Evolutionary conservation across 2,329 filamentous ascomycete species (phyloP).

Genomic region (Chaetothyriales sp.): DNA sequence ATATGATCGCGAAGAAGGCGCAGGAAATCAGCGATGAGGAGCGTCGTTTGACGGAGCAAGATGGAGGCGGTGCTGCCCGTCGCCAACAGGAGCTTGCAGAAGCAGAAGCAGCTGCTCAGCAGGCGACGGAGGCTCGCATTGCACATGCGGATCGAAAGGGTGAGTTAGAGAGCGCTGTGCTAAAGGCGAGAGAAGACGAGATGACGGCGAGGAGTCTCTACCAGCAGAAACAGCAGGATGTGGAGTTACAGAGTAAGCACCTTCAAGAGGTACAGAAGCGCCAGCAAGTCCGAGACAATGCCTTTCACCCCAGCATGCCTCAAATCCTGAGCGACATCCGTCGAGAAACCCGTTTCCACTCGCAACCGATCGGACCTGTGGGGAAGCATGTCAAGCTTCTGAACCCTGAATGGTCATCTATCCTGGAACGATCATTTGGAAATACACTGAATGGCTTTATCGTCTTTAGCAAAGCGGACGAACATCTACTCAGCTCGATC

Average conservation of each 20-base stretch:
- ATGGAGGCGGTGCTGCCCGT: constrained; percentile 54
- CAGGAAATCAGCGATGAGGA: constrained; percentile 36
- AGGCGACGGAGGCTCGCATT: constrained; percentile 31
- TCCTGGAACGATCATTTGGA: constrained; percentile 69
- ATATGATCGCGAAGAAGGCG: constrained; percentile 29
- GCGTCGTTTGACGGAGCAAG: constrained; percentile 49
- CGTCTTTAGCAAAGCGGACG: constrained; percentile 64
- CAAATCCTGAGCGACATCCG: constrained; percentile 55
- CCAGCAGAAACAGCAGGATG: constrained; percentile 41
- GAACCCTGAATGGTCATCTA: constrained; percentile 68
- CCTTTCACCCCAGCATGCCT: constrained; percentile 46
- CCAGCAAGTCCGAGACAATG: constrained; percentile 46
- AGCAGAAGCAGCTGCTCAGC: constrained; percentile 38
- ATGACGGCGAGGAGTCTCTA: constrained; percentile 2
- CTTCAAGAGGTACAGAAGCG: constrained; percentile 43
- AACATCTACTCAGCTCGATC: constrained; percentile 50
- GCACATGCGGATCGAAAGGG: constrained; percentile 27
- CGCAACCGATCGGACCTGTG: constrained; percentile 69
- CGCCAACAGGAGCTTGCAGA: constrained; percentile 48
- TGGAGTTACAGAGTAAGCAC: constrained; percentile 14
- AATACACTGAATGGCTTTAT: constrained; percentile 60
- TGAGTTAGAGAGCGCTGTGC: constrained; percentile 25
- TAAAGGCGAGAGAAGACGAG: constrained; percentile 21
- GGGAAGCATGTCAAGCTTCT: constrained; percentile 63
- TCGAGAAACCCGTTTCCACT: constrained; percentile 52